Evolutionary conservation across 2,329 filamentous ascomycete species (phyloP), one percentile per base, ranked within the genome.

Genomic region (Nothophaeocryptopus gaeumannii): DNA sequence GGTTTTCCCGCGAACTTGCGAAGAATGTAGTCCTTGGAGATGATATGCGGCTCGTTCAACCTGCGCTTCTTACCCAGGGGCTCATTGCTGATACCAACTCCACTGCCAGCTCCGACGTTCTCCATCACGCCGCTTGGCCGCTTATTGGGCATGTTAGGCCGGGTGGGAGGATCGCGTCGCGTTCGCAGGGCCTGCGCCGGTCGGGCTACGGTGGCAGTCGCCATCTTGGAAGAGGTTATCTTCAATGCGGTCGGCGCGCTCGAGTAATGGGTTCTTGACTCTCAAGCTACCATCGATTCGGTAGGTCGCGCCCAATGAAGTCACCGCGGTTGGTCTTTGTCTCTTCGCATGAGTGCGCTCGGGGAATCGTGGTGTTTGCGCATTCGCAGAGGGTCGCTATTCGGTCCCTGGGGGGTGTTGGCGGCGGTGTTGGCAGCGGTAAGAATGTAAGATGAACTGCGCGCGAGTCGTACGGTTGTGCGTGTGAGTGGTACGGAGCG

Each of bases 11-110:
- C 77, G 70, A 86, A 90, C 71, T 91, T 95, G 61, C 81, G 84
- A n/a, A 97, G 76, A 40, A 97, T 89, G 62, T 93, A 88, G 11
- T 79, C 72, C 53, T 85, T 82, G 29, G 84, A 86, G 67, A 86
- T 80, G 37, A 92, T 89, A 45, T 61, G 59, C 2, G 67, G 67
- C 49, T 69, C 67, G 29, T 57, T 51, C 16, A 67, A 41, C 50
- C 55, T 63, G 46, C 58, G 58, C 53, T 53, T 58, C 55, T 67
- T 66, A 38, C 37, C 46, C 20, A 54, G 44, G 8, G 53, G 45
- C 26, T 59, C 60, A 47, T 63, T 63, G 20, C 7, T 26, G 20
- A 3, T 7, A 26, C 20, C 20, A 26, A 3, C 20, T 26, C 20
- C 20, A 7, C 20, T 26, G 20, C 20, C 20, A 4, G 4, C 20